Conservation (phyloP, 192 early-diverging fungal species). For the Dimargaris cristalligena region DNA sequence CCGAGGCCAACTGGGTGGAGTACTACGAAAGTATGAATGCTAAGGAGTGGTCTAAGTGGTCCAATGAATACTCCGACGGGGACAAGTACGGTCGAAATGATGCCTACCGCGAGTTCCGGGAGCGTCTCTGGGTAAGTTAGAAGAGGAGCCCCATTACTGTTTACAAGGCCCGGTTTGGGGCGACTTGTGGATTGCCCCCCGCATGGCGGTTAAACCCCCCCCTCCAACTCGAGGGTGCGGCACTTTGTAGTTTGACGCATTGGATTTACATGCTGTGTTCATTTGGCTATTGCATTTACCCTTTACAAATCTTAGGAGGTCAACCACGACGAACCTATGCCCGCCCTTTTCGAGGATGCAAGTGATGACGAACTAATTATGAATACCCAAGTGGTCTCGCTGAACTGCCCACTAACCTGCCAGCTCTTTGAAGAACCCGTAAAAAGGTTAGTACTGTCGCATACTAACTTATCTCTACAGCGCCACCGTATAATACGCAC, state of each 20-base stretch:
- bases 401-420: not conserved
- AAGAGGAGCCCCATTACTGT: not conserved
- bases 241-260: no score
- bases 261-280: no score
- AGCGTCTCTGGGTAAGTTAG: not conserved
- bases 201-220: no score
- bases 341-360: not conserved
- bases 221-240: no score
- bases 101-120: not conserved
- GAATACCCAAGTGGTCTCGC: not conserved
- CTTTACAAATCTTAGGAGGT: no score
- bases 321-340: conserved; percentile 1
- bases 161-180: not conserved
- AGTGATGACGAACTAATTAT: conserved; percentile 6
- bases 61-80: not conserved
- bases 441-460: not conserved
- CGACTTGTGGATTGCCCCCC: no score
- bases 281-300: no score
- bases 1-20: not conserved
- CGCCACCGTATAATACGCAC: not conserved
- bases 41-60: not conserved
- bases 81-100: not conserved
- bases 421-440: conserved; percentile 2
- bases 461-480: not conserved
- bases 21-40: not conserved